These are phyloP conservation scores for Macaranga tanarius DNA, from an alignment of 441 rosid genomes.

Conservation along the genomic window DNA sequence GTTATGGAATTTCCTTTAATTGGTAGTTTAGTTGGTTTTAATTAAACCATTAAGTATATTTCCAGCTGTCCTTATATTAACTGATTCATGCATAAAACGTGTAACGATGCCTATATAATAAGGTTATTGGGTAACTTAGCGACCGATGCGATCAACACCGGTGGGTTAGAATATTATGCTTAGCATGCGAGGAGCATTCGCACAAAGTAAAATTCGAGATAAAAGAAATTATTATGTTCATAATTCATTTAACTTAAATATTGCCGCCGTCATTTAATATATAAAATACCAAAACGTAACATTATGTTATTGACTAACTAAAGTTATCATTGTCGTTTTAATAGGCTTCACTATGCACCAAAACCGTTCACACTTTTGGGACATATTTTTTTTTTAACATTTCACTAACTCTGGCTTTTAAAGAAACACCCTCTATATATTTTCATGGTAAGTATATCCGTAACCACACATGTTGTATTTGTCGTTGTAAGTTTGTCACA, in stretches of 20 bases:
- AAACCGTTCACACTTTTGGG: no score
- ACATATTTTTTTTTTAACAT: no score
- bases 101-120: no score
- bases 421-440: background rate
- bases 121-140: conserved; percentile 61
- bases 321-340: no score
- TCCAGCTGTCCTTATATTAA: conserved; percentile 33
- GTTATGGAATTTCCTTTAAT: no score
- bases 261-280: background rate
- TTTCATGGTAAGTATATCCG: background rate
- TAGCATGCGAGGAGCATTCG: conserved; percentile 43
- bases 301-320: no score
- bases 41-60: no score
- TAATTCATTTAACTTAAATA: background rate
- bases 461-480: background rate
- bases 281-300: no score
- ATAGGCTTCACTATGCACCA: no score
- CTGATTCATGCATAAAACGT: conserved; percentile 49
- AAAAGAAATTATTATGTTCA: background rate
- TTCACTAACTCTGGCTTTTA: no score
- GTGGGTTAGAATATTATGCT: conserved; percentile 32
- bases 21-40: no score
- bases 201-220: conserved; percentile 16
- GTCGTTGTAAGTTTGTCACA: background rate
- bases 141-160: conserved; percentile 64